Percentiles rank a stretch among this genome's conserved stretches.
phyloP scores from a whole-genome alignment of 805 yeast species.

The Ogataea philodendri region DNA sequence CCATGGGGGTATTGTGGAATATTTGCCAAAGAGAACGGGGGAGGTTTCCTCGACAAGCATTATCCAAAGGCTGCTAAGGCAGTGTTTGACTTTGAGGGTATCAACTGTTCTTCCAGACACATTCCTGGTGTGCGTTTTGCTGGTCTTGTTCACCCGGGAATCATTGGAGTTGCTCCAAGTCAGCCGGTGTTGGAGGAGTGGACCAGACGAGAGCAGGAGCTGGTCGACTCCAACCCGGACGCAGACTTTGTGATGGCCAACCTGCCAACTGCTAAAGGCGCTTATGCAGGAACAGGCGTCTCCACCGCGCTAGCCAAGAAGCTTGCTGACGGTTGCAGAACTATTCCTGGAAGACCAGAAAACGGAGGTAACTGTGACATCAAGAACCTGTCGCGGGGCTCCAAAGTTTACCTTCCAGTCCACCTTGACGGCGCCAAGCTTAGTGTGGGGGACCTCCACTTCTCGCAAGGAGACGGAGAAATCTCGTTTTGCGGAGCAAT shows the following conservation, averaged over 20 bases:
- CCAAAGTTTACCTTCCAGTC: constrained; percentile 48
- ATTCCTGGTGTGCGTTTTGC: constrained; percentile 49
- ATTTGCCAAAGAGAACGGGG: constrained; percentile 48
- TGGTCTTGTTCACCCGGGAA: constrained; percentile 52
- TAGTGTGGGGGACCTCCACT: constrained; percentile 49
- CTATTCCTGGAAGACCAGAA: constrained; percentile 53
- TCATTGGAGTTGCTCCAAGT: constrained; percentile 51
- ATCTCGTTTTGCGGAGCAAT: constrained; percentile 55
- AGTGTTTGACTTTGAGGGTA: constrained; percentile 51
- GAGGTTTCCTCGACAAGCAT: constrained; percentile 47
- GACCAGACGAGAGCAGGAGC: constrained; percentile 42
- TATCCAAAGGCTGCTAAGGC: constrained; percentile 54
- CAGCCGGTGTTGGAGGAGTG: constrained; percentile 42
- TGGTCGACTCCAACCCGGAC: constrained; percentile 37
- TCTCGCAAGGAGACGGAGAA: constrained; percentile 55
- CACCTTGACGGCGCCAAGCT: constrained; percentile 47
- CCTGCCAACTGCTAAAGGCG: constrained; percentile 35
- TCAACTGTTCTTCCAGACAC: constrained; percentile 48
- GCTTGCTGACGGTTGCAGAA: constrained; percentile 44
- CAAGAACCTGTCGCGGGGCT: constrained; percentile 48
- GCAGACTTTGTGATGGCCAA: constrained; percentile 40
- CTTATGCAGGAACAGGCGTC: constrained; percentile 42
- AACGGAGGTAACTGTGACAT: constrained; percentile 56
- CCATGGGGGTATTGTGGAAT: constrained; percentile 56
- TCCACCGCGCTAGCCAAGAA: constrained; percentile 32